phyloP scores from a whole-genome alignment of 2,329 filamentous ascomycete genomes.

The Trichoderma semiorbis region DNA sequence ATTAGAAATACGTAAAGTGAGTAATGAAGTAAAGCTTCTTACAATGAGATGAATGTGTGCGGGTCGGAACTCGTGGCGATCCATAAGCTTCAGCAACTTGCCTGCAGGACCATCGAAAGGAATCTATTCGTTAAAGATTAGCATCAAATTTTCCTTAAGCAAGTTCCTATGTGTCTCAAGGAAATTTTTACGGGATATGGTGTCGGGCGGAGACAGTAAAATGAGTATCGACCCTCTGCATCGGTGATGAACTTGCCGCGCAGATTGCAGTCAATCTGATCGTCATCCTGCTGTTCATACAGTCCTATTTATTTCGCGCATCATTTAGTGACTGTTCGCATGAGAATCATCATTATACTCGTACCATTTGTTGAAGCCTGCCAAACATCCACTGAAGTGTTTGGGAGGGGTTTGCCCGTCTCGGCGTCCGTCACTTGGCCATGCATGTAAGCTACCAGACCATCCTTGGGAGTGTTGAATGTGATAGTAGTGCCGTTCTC shows the following conservation, averaged over 20 bases:
- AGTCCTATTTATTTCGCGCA: conserved; percentile 30
- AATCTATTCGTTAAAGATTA: conserved; percentile 23
- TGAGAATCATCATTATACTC: background rate
- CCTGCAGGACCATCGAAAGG: conserved; percentile 52
- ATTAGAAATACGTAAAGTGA: background rate
- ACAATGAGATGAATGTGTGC: conserved; percentile 61
- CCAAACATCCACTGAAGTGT: conserved; percentile 73
- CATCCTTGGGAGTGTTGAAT: conserved; percentile 45
- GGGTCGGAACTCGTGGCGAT: conserved; percentile 54
- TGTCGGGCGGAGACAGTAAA: conserved; percentile 60
- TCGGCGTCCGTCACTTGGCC: conserved; percentile 53
- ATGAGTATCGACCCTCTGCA: conserved; percentile 58
- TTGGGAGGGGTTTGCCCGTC: conserved; percentile 62
- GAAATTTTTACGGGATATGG: conserved; percentile 43
- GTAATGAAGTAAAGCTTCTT: background rate
- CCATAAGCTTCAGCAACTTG: conserved; percentile 49
- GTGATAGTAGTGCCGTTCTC: conserved; percentile 69
- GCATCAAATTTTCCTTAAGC: background rate
- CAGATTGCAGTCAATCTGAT: conserved; percentile 70
- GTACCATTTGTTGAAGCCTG: conserved; percentile 69
- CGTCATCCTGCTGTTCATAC: conserved; percentile 70
- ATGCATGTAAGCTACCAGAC: conserved; percentile 60
- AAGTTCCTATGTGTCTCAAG: background rate
- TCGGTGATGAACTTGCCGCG: conserved; percentile 70
- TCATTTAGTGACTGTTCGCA: background rate